Conservation (phyloP, 768 basidiomycete species). For the Trametes villosa region DNA sequence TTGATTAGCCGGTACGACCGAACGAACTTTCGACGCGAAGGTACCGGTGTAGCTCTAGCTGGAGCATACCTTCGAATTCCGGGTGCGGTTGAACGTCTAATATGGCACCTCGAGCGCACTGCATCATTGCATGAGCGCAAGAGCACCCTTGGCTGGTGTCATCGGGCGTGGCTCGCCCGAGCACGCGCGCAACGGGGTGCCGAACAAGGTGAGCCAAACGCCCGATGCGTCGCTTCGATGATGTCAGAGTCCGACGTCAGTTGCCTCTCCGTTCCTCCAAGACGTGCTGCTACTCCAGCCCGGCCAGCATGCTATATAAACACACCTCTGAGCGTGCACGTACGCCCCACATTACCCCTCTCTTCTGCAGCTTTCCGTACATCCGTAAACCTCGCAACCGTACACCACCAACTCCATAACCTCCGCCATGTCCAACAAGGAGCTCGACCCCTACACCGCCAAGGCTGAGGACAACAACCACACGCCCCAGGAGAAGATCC, state of each 20-base stretch:
- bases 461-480: constrained; percentile 62
- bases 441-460: constrained; percentile 78
- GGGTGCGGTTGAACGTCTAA: too few species aligned
- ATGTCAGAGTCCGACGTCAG: constrained; percentile 20
- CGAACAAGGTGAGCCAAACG: not conserved
- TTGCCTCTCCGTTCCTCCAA: constrained; percentile 1
- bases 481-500: constrained; percentile 67
- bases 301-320: not conserved
- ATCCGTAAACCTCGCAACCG: not conserved
- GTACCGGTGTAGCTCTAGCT: too few species aligned
- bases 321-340: not conserved
- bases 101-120: not conserved
- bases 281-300: constrained; percentile 4
- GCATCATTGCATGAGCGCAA: not conserved
- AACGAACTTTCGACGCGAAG: too few species aligned
- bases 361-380: not conserved
- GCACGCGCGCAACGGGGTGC: not conserved
- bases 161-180: not conserved
- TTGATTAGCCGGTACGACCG: too few species aligned
- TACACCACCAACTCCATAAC: not conserved
- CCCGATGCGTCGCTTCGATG: constrained; percentile 12
- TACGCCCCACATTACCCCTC: not conserved
- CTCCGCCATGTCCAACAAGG: constrained; percentile 32
- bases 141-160: not conserved
- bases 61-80: too few species aligned